These are phyloP conservation scores for Marasmius oreades DNA, from an alignment of 1,284 basidiomycete genomes.

Conservation along the genomic window DNA sequence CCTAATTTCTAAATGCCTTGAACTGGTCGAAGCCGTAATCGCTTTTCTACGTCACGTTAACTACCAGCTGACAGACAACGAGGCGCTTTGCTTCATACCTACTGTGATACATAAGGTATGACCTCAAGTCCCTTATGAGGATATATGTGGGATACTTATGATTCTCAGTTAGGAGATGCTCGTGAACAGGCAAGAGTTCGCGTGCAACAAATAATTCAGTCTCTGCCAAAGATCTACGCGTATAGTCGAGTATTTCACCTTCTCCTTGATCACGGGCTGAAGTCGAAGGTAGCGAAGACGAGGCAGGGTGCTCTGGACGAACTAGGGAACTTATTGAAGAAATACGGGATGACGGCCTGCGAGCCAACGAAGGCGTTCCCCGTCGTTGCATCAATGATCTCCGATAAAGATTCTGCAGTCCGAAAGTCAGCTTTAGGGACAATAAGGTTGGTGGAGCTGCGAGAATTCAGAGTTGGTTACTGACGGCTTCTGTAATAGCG, in stretches of 20 bases:
- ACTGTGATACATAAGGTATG: conserved; percentile 88
- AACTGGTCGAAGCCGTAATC: conserved; percentile 81
- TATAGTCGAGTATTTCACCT: conserved; percentile 89
- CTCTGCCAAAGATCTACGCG: conserved; percentile 77
- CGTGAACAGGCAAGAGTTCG: conserved; percentile 71
- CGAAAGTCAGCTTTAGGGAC: conserved; percentile 79
- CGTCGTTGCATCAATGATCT: conserved; percentile 75
- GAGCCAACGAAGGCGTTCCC: conserved; percentile 80
- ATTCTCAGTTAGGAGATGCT: conserved; percentile 70
- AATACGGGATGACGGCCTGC: conserved; percentile 81
- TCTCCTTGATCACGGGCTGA: conserved; percentile 82
- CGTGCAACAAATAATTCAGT: conserved; percentile 71
- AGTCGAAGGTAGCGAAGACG: conserved; percentile 88
- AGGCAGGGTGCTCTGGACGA: conserved; percentile 86
- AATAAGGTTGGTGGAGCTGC: conserved; percentile 50
- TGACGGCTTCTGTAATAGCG: conserved; percentile 40
- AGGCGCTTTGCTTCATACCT: conserved; percentile 87
- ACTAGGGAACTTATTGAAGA: conserved; percentile 72
- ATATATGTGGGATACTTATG: conserved; percentile 11
- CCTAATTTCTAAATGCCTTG: conserved; percentile 85
- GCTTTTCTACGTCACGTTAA: conserved; percentile 68
- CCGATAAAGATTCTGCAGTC: conserved; percentile 85
- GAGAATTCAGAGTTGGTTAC: not conserved
- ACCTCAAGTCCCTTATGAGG: conserved; percentile 4
- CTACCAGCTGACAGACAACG: conserved; percentile 84